phyloP scores from a whole-genome alignment of 2,329 filamentous ascomycete species.

The Alternaria burnsii region DNA sequence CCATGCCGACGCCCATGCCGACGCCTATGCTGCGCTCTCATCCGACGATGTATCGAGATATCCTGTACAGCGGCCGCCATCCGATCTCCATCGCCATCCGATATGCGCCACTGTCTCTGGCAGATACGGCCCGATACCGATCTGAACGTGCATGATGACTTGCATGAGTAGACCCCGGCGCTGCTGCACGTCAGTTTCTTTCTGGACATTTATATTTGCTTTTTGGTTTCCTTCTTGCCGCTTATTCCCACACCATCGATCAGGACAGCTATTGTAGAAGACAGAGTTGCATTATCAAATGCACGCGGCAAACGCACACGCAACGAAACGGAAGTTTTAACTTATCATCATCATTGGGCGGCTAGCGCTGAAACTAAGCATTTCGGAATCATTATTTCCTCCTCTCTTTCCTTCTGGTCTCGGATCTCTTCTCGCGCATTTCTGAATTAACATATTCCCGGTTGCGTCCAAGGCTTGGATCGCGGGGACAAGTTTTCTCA shows the following conservation, averaged over 20 bases:
- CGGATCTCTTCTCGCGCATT: not conserved
- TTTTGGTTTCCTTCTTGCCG: slow-evolving; percentile 3
- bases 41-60: slow-evolving; percentile 3
- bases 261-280: slow-evolving; percentile 2
- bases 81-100: slow-evolving; percentile 9
- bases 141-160: slow-evolving; percentile 18
- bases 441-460: slow-evolving; percentile 5
- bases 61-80: not conserved
- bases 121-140: slow-evolving; percentile 6
- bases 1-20: not conserved
- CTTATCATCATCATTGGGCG: slow-evolving; percentile 35
- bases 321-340: slow-evolving; percentile 7
- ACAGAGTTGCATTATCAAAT: not conserved
- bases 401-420: slow-evolving; percentile 11
- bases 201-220: slow-evolving; percentile 5
- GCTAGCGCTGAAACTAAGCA: slow-evolving; percentile 37
- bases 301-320: slow-evolving; percentile 4
- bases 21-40: not conserved
- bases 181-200: slow-evolving; percentile 8
- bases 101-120: slow-evolving; percentile 6
- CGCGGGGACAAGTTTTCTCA: not conserved
- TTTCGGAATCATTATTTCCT: slow-evolving; percentile 23
- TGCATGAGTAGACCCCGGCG: slow-evolving; percentile 14
- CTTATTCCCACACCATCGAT: not conserved
- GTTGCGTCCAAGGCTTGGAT: not conserved